Base-by-base conservation (phyloP, 1,284 basidiomycete species). In the Puccinia novopanici region DNA sequence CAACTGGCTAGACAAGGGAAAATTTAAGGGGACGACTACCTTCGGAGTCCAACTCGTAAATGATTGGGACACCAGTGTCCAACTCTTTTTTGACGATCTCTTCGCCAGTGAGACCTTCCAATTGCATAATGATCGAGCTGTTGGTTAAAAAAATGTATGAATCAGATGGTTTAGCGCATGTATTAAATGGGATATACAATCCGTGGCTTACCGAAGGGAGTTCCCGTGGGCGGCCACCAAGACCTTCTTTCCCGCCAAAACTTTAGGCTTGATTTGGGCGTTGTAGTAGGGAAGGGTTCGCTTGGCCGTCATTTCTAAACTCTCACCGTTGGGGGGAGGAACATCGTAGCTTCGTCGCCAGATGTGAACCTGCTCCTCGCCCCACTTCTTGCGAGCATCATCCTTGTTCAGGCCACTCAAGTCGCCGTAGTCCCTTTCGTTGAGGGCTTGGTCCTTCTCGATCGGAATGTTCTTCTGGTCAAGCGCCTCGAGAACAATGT, bases 401-500 rank as follows among this genome's bases (percentile, higher is more conserved):
- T n/a, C n/a, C n/a, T n/a, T n/a, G n/a, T n/a, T n/a, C n/a, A n/a
- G n/a, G n/a, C n/a, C n/a, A n/a, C n/a, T n/a, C n/a, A n/a, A n/a
- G n/a, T n/a, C n/a, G n/a, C n/a, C n/a, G n/a, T n/a, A 87, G 83
- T 87, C 86, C 22, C 87, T 84, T 84, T 87, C 87, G 84, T 87
- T 87, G 72, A 87, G 83, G 2, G 86, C 86, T 83, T 87, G 85
- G 82, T 86, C 85, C 83, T 86, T 86, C 82, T 83, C 82, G 57
- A 84, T 85, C 67, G 83, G 68, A 68, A 87, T 84, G 59, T 81
- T 83, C 81, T 86, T 84, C 83, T 87, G 86, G 19, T 83, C 85
- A 34, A 87, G 84, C 82, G 85, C 85, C 82, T 87, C 85, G 82
- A 87, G 86, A n/a, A n/a, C n/a, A n/a, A n/a, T n/a, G n/a, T n/a